Conservation (phyloP, 768 basidiomycete genomes). For the Amanita rubescens region DNA sequence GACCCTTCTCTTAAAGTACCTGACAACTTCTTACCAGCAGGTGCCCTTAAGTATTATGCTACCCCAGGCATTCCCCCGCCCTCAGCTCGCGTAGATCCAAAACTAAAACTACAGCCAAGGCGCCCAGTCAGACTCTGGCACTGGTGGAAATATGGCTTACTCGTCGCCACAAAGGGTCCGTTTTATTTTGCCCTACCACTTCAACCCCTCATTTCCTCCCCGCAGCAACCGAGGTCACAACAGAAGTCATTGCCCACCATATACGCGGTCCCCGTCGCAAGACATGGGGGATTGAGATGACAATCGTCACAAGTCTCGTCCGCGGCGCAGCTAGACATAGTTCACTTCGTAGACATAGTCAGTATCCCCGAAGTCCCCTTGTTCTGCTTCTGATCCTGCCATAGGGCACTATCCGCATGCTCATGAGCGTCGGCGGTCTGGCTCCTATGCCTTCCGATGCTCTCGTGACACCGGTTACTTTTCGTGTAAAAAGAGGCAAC, state of each 20-base stretch:
- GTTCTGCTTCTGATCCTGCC: slow-evolving; percentile 2
- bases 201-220: neutral
- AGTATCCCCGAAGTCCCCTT: slow-evolving; percentile 18
- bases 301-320: slow-evolving; percentile 78
- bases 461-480: slow-evolving; percentile 90
- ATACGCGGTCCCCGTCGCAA: slow-evolving; percentile 84
- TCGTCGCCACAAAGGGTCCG: slow-evolving; percentile 62
- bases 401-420: slow-evolving; percentile 44
- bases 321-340: slow-evolving; percentile 78
- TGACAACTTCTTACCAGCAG: slow-evolving; percentile 20
- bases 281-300: slow-evolving; percentile 95
- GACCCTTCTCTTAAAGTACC: slow-evolving; percentile 14
- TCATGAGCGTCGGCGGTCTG: slow-evolving; percentile 76
- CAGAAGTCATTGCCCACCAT: slow-evolving; percentile 70
- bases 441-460: slow-evolving; percentile 89
- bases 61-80: slow-evolving; percentile 65
- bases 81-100: slow-evolving; percentile 64
- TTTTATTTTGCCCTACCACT: neutral
- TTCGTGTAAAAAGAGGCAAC: slow-evolving; percentile 65
- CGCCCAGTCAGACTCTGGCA: slow-evolving; percentile 59
- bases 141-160: slow-evolving; percentile 62
- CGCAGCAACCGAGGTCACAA: slow-evolving; percentile 41
- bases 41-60: slow-evolving; percentile 48
- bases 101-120: slow-evolving; percentile 50
- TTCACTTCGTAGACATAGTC: slow-evolving; percentile 77